Percentiles rank a stretch among this genome's conserved stretches.
phyloP scores from a whole-genome alignment of 305 asterid genomes.

The Solanum hybrid region DNA sequence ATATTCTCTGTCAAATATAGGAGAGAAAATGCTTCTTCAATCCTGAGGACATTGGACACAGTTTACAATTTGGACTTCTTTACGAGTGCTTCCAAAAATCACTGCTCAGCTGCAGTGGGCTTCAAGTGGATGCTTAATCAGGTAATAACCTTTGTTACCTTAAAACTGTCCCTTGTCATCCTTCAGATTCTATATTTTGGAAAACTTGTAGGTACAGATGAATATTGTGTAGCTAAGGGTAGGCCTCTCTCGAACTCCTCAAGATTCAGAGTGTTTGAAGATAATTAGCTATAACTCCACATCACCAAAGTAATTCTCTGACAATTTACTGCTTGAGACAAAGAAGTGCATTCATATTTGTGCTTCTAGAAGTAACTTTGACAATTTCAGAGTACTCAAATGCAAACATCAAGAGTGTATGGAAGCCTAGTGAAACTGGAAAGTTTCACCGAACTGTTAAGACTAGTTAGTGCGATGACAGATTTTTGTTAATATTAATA shows the following conservation, averaged over 20 bases:
- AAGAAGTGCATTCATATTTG: background rate
- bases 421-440: background rate
- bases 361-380: background rate
- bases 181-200: background rate
- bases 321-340: background rate
- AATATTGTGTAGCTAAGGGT: background rate
- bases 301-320: background rate
- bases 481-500: background rate
- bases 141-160: slow-evolving; percentile 23
- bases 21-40: slow-evolving; percentile 56
- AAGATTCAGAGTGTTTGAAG: background rate
- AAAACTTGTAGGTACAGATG: background rate
- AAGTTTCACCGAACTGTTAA: background rate
- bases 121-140: slow-evolving; percentile 98
- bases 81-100: slow-evolving; percentile 82
- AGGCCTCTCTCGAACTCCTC: background rate
- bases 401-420: background rate
- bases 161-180: background rate
- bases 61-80: slow-evolving; percentile 76
- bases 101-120: slow-evolving; percentile 88
- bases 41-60: slow-evolving; percentile 45
- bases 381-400: background rate
- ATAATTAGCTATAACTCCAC: background rate
- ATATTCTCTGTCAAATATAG: slow-evolving; percentile 61
- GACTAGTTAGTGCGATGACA: background rate